Evolutionary conservation across 1,284 basidiomycete species (phyloP).

Genomic region (Puccinia polysora): DNA sequence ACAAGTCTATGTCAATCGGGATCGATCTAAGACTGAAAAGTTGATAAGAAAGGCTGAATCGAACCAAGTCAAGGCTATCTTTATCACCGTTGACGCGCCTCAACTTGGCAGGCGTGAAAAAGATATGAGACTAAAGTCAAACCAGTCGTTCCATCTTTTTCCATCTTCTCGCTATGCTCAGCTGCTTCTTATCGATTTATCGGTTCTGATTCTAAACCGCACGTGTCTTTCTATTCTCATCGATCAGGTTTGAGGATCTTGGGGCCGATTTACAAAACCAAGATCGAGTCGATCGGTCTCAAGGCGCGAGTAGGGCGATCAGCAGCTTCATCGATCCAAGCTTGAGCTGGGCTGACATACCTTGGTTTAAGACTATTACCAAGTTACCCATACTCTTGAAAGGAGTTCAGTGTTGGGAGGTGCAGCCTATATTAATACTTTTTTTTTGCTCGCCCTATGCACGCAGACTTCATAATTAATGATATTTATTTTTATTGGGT

Average conservation of each 20-base stretch:
- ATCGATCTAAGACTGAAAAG: conserved; percentile 71
- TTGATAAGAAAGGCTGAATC: conserved; percentile 77
- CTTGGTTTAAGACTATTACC: conserved; percentile 83
- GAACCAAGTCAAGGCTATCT: conserved; percentile 67
- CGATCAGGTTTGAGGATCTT: conserved; percentile 23
- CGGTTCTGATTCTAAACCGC: too few relatives aligned
- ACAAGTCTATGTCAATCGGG: conserved; percentile 81
- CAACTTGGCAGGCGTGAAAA: conserved; percentile 84
- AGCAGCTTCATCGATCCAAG: conserved; percentile 90
- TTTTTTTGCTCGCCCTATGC: background rate
- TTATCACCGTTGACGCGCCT: conserved; percentile 84
- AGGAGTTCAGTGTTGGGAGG: conserved; percentile 87
- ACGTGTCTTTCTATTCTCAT: too few relatives aligned
- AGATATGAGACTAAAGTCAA: conserved; percentile 52
- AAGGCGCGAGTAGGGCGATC: conserved; percentile 91
- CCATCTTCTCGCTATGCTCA: background rate
- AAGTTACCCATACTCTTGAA: conserved; percentile 89
- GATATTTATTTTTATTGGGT: background rate
- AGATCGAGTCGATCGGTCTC: conserved; percentile 65
- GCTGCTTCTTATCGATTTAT: background rate
- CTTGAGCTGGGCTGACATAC: conserved; percentile 77
- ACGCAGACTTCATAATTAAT: background rate
- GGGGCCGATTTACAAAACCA: conserved; percentile 23
- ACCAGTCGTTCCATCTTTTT: conserved; percentile 5
- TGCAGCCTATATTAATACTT: conserved; percentile 46